These are phyloP conservation scores for Nepenthes gracilis DNA, from an alignment of 148 eudicot genomes.

Conservation along the genomic window DNA sequence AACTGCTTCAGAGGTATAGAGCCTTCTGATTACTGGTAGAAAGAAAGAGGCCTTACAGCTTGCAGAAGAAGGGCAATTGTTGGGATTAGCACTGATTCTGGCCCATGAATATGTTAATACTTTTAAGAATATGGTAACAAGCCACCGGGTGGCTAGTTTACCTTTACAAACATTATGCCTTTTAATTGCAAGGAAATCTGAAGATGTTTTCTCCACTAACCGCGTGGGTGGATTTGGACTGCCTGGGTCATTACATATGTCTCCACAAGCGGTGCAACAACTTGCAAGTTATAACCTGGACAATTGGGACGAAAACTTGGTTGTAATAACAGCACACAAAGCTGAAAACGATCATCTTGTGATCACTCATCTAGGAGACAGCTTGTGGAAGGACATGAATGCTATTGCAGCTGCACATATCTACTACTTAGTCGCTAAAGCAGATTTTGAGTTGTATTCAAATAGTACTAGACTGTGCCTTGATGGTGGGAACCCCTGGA, in stretches of 20 bases:
- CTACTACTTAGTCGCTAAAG: too few species aligned
- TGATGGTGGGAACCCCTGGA: too few species aligned
- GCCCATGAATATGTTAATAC: constrained; percentile 32
- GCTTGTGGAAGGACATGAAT: too few species aligned
- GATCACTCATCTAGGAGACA: too few species aligned
- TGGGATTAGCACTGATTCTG: constrained; percentile 34
- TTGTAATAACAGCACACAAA: too few species aligned
- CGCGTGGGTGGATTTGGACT: constrained; percentile 9
- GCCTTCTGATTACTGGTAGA: constrained; percentile 31
- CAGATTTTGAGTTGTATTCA: too few species aligned
- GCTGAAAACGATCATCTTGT: too few species aligned
- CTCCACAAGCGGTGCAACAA: constrained; percentile 22
- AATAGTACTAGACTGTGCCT: too few species aligned
- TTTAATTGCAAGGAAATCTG: constrained; percentile 32
- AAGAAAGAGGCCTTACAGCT: constrained; percentile 37
- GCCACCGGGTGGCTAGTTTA: constrained; percentile 25
- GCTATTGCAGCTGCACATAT: too few species aligned
- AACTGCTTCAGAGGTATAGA: constrained; percentile 35
- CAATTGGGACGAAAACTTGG: too few species aligned
- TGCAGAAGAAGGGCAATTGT: constrained; percentile 44
- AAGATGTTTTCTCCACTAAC: constrained; percentile 25
- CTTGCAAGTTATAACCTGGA: too few species aligned
- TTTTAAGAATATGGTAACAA: constrained; percentile 36
- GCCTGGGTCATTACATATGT: constrained; percentile 13
- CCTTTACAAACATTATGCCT: constrained; percentile 44